phyloP scores from a whole-genome alignment of 2,329 filamentous ascomycete species.

The Sarocladium strictum region DNA sequence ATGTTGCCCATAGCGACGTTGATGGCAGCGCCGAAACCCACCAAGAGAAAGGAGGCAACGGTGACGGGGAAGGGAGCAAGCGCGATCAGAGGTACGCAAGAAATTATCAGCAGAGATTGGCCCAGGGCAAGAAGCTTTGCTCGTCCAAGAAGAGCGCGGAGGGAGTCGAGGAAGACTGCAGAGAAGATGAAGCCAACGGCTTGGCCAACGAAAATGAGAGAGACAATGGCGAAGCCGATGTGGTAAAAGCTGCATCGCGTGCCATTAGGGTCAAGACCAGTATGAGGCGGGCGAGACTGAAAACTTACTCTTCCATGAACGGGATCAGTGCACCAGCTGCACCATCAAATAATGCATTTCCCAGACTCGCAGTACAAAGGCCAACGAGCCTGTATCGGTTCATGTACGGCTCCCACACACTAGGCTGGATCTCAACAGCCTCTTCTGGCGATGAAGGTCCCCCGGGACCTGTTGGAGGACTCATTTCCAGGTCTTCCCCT shows the following conservation, averaged over 20 bases:
- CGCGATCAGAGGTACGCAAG: constrained; percentile 59
- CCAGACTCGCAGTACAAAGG: constrained; percentile 59
- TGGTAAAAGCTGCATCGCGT: constrained; percentile 48
- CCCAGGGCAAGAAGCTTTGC: constrained; percentile 56
- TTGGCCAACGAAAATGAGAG: constrained; percentile 74
- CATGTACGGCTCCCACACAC: constrained; percentile 54
- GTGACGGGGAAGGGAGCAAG: constrained; percentile 66
- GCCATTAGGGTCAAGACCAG: constrained; percentile 6
- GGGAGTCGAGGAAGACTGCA: constrained; percentile 60
- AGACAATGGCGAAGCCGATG: constrained; percentile 74
- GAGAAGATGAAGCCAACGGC: constrained; percentile 71
- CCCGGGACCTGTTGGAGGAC: constrained; percentile 33
- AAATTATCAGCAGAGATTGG: constrained; percentile 49
- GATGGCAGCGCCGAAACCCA: constrained; percentile 53
- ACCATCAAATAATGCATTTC: constrained; percentile 68
- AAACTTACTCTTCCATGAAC: constrained; percentile 60
- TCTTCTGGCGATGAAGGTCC: constrained; percentile 27
- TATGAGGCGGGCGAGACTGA: background rate
- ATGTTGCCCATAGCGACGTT: constrained; percentile 54
- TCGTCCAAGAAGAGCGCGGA: constrained; percentile 59
- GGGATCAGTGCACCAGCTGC: constrained; percentile 75
- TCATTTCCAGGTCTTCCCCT: constrained; percentile 43
- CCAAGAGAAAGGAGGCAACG: constrained; percentile 61
- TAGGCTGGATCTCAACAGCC: constrained; percentile 44
- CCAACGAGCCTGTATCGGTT: constrained; percentile 65